A percentile compares a stretch with the other conserved stretches of the same genome.
phyloP scores from a whole-genome alignment of 2,329 filamentous ascomycete genomes.

The Colletotrichum ledebouriae region DNA sequence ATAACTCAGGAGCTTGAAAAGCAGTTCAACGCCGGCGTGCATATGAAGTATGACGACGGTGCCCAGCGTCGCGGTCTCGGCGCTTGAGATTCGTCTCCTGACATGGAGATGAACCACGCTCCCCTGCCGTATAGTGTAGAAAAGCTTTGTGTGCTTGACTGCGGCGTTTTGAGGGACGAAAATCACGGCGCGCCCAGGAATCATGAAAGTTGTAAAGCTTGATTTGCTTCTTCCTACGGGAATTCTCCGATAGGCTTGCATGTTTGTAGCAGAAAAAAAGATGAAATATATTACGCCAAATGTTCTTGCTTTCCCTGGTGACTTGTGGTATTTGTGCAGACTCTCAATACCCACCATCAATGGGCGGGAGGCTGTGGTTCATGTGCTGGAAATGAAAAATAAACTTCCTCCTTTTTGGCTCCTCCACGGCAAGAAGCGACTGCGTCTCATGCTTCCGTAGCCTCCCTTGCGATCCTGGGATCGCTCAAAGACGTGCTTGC shows the following conservation, averaged over 20 bases:
- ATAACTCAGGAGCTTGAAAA: slow-evolving; percentile 67
- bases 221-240: slow-evolving; percentile 19
- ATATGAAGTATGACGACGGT: slow-evolving; percentile 66
- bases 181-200: slow-evolving; percentile 5
- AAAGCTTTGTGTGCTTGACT: slow-evolving; percentile 19
- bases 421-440: neutral
- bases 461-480: slow-evolving; percentile 4
- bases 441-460: slow-evolving; percentile 20
- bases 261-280: neutral
- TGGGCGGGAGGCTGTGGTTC: slow-evolving; percentile 14
- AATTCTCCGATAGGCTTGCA: neutral
- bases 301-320: slow-evolving; percentile 31
- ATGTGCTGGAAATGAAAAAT: slow-evolving; percentile 21
- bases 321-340: slow-evolving; percentile 33
- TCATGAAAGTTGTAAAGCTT: slow-evolving; percentile 27
- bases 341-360: slow-evolving; percentile 6
- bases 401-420: neutral
- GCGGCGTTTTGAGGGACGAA: slow-evolving; percentile 29
- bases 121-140: slow-evolving; percentile 26
- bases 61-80: slow-evolving; percentile 66
- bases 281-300: slow-evolving; percentile 29
- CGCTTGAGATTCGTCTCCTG: slow-evolving; percentile 50
- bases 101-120: slow-evolving; percentile 8
- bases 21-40: slow-evolving; percentile 70
- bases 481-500: no score